A percentile compares a stretch with the other conserved stretches of the same genome.
Evolutionary conservation across 2,329 filamentous ascomycete species (phyloP).

Genomic region (Fusarium pseudocircinatum): DNA sequence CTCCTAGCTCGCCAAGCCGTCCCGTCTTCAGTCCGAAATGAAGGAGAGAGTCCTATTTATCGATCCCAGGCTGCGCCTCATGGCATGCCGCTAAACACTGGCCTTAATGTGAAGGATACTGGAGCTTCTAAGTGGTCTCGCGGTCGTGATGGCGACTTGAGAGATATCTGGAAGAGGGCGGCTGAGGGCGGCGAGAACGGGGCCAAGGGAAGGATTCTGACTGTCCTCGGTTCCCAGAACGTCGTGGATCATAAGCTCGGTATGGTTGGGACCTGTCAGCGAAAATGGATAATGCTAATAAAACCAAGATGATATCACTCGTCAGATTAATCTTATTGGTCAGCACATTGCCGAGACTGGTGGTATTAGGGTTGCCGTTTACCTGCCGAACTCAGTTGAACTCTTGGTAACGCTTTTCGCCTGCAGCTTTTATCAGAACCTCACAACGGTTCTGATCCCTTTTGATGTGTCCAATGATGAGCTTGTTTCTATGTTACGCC

Average conservation of each 20-base stretch:
- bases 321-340: slow-evolving; percentile 89
- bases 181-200: slow-evolving; percentile 72
- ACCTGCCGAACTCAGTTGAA: slow-evolving; percentile 93
- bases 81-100: slow-evolving; percentile 80
- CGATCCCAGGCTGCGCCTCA: slow-evolving; percentile 86
- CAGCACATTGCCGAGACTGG: slow-evolving; percentile 76
- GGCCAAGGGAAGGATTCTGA: slow-evolving; percentile 77
- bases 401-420: slow-evolving; percentile 85
- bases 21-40: slow-evolving; percentile 80
- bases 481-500: slow-evolving; percentile 76
- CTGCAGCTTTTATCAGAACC: slow-evolving; percentile 82
- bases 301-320: slow-evolving; percentile 72
- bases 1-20: slow-evolving; percentile 86
- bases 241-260: slow-evolving; percentile 76
- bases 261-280: slow-evolving; percentile 44
- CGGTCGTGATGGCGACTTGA: slow-evolving; percentile 87
- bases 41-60: slow-evolving; percentile 86
- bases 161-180: slow-evolving; percentile 87
- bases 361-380: slow-evolving; percentile 83
- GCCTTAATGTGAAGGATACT: slow-evolving; percentile 83
- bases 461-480: slow-evolving; percentile 78
- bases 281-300: slow-evolving; percentile 9
- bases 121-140: slow-evolving; percentile 83
- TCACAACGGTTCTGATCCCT: slow-evolving; percentile 85
- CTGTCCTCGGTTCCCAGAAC: slow-evolving; percentile 79